These are phyloP conservation scores for Moricandia arvensis DNA, from an alignment of 345 rosid species.

Conservation along the genomic window DNA sequence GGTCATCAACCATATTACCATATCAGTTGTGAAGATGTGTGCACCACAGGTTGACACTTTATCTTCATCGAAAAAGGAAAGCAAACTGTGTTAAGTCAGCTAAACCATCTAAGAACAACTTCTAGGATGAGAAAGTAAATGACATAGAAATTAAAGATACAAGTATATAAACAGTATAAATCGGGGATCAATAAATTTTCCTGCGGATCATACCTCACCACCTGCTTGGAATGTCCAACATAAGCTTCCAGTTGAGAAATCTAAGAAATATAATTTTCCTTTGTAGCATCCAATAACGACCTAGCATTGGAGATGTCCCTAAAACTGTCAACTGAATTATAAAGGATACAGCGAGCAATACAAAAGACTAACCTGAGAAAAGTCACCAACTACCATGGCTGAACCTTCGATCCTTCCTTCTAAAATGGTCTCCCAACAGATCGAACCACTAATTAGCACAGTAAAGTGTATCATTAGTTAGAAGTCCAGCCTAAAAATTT, in stretches of 20 bases:
- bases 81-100: slow-evolving; percentile 13
- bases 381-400: slow-evolving; percentile 70
- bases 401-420: slow-evolving; percentile 88
- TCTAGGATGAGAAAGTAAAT: no score
- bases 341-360: slow-evolving; percentile 24
- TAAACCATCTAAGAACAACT: slow-evolving; percentile 8
- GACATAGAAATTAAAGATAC: no score
- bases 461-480: slow-evolving; percentile 21
- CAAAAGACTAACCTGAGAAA: slow-evolving; percentile 61
- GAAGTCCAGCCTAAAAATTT: neutral
- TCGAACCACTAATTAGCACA: slow-evolving; percentile 60
- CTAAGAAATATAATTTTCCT: slow-evolving; percentile 81
- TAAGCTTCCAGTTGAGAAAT: slow-evolving; percentile 59
- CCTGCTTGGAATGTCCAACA: slow-evolving; percentile 82
- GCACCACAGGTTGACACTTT: slow-evolving; percentile 82
- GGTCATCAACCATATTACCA: slow-evolving; percentile 50
- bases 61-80: slow-evolving; percentile 53
- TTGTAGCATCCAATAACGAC: slow-evolving; percentile 90
- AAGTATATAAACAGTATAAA: no score
- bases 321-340: slow-evolving; percentile 7
- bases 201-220: slow-evolving; percentile 58
- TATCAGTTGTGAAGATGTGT: slow-evolving; percentile 55
- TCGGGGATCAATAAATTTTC: slow-evolving; percentile 3
- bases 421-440: slow-evolving; percentile 72
- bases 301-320: slow-evolving; percentile 39